phyloP scores from a whole-genome alignment of 805 yeast genomes.

The Cyberlindnera subsufficiens region DNA sequence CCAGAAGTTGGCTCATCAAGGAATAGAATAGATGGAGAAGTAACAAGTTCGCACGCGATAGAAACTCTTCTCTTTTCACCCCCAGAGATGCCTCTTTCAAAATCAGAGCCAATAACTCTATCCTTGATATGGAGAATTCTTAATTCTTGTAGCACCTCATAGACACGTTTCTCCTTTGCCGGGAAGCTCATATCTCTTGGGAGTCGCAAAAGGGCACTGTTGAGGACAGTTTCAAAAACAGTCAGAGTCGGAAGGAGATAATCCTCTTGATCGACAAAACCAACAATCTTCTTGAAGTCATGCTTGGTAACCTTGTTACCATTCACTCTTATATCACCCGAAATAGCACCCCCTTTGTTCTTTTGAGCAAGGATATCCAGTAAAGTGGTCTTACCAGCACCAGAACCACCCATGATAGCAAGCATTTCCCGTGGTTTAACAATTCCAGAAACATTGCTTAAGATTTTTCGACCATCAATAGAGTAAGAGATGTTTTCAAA shows the following conservation, averaged over 20 bases:
- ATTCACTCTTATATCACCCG: slow-evolving; percentile 71
- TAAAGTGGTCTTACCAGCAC: slow-evolving; percentile 95
- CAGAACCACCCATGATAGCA: slow-evolving; percentile 98
- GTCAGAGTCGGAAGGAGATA: slow-evolving; percentile 86
- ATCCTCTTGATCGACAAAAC: slow-evolving; percentile 97
- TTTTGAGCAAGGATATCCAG: slow-evolving; percentile 89
- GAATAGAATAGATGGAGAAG: slow-evolving; percentile 78
- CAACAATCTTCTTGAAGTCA: slow-evolving; percentile 64
- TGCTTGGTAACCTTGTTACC: slow-evolving; percentile 43
- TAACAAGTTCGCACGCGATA: slow-evolving; percentile 88
- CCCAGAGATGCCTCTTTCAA: slow-evolving; percentile 87
- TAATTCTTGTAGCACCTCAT: slow-evolving; percentile 79
- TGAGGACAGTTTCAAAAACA: slow-evolving; percentile 90
- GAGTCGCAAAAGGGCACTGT: slow-evolving; percentile 82
- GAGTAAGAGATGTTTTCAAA: slow-evolving; percentile 69
- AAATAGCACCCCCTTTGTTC: slow-evolving; percentile 64
- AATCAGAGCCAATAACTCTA: slow-evolving; percentile 81
- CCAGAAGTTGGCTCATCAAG: slow-evolving; percentile 96
- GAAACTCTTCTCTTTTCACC: slow-evolving; percentile 92
- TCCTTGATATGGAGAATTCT: slow-evolving; percentile 81
- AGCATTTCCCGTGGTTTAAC: slow-evolving; percentile 84
- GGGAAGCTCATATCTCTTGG: slow-evolving; percentile 73
- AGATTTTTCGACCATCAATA: slow-evolving; percentile 46
- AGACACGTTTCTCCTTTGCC: slow-evolving; percentile 72
- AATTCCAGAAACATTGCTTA: slow-evolving; percentile 63